phyloP scores from a whole-genome alignment of 768 basidiomycete genomes.

The Phylloporus sp. region DNA sequence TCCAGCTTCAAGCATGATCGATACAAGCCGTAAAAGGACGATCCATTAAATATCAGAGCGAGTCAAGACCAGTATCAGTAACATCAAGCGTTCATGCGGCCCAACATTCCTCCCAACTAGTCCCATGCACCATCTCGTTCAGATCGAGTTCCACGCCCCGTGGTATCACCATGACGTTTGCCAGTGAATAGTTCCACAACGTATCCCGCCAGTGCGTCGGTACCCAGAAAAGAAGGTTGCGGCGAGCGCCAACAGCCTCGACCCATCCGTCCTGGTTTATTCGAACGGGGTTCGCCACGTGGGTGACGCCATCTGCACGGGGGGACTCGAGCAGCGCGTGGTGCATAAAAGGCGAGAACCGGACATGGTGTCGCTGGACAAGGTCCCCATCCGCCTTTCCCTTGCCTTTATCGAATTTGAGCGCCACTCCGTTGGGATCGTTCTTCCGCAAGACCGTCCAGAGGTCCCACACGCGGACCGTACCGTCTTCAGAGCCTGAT shows the following conservation, averaged over 20 bases:
- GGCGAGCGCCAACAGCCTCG: background rate
- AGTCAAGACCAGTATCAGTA: no score
- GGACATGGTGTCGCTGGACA: background rate
- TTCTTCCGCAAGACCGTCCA: background rate
- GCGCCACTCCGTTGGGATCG: background rate
- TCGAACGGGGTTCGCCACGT: background rate
- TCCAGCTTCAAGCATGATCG: no score
- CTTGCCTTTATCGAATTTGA: background rate
- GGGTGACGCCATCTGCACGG: background rate
- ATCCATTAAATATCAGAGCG: no score
- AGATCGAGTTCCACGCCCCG: background rate
- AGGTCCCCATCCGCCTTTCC: background rate
- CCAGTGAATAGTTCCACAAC: background rate
- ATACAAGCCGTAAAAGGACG: no score
- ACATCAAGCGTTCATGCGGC: background rate
- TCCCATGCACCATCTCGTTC: background rate
- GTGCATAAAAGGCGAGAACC: background rate
- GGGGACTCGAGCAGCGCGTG: background rate
- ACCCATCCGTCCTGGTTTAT: background rate
- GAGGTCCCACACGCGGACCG: background rate
- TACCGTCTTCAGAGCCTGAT: background rate
- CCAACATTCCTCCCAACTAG: background rate
- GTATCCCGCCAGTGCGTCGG: background rate
- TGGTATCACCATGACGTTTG: background rate
- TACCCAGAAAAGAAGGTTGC: background rate